Conservation (phyloP, 2,329 filamentous ascomycete genomes). For the Graphium sp. region DNA sequence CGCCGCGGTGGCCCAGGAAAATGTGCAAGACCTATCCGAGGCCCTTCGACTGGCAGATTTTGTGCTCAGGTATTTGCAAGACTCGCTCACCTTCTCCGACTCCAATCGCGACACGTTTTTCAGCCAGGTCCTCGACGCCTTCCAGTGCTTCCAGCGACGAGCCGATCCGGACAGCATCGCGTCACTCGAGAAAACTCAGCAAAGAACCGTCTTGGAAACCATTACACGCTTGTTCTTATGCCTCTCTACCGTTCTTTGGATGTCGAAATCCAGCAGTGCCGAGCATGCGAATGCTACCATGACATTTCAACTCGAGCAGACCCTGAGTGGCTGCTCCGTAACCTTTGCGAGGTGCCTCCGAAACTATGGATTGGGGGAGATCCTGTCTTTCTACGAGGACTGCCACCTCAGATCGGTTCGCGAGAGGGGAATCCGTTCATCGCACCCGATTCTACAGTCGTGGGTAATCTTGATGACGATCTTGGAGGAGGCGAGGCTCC, state of each 20-base stretch:
- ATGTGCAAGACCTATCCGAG: slow-evolving; percentile 12
- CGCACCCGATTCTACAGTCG: slow-evolving; percentile 26
- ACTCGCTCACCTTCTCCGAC: slow-evolving; percentile 20
- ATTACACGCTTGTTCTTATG: too few relatives aligned
- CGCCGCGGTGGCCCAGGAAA: too few relatives aligned
- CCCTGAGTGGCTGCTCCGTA: slow-evolving; percentile 26
- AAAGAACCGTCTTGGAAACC: too few relatives aligned
- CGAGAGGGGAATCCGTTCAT: slow-evolving; percentile 32
- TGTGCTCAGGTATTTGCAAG: slow-evolving; percentile 27
- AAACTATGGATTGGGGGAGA: slow-evolving; percentile 19
- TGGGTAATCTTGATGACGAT: slow-evolving; percentile 43
- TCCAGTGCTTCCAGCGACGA: too few relatives aligned
- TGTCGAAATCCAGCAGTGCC: too few relatives aligned
- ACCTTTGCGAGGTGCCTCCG: slow-evolving; percentile 19
- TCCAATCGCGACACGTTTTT: too few relatives aligned
- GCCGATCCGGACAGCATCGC: too few relatives aligned
- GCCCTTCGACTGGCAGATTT: slow-evolving; percentile 21
- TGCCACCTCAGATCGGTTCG: slow-evolving; percentile 25
- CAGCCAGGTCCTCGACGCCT: too few relatives aligned
- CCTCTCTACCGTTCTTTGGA: too few relatives aligned
- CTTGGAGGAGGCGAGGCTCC: slow-evolving; percentile 30
- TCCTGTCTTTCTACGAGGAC: slow-evolving; percentile 28
- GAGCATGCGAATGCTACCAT: too few relatives aligned
- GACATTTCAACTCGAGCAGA: too few relatives aligned
- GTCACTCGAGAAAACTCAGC: too few relatives aligned